A percentile compares a stretch with the other conserved stretches of the same genome.
Conservation (phyloP, 768 basidiomycete genomes). For the Boletus sp. region DNA sequence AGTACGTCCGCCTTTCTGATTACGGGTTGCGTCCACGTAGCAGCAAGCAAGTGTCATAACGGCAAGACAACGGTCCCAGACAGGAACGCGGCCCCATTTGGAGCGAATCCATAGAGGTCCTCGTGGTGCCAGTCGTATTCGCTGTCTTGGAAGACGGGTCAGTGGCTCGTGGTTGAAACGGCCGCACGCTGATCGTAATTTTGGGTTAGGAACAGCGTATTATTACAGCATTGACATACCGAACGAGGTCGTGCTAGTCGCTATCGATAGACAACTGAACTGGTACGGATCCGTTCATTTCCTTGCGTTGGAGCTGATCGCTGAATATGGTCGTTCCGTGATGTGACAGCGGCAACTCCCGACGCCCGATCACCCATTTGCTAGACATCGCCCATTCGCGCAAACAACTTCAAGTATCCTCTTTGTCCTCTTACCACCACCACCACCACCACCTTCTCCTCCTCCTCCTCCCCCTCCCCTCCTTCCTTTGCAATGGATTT, state of each 20-base stretch:
- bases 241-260: background rate
- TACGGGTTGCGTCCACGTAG: slow-evolving; percentile 9
- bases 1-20: background rate
- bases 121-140: slow-evolving; percentile 2
- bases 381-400: slow-evolving; percentile 38
- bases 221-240: slow-evolving; percentile 9
- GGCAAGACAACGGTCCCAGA: slow-evolving; percentile 4
- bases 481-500: slow-evolving; percentile 55
- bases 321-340: slow-evolving; percentile 39
- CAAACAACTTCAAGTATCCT: slow-evolving; percentile 32
- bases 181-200: slow-evolving; percentile 17
- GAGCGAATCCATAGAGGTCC: background rate
- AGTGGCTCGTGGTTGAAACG: slow-evolving; percentile 16
- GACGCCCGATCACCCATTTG: slow-evolving; percentile 54
- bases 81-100: background rate
- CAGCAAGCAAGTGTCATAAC: slow-evolving; percentile 12
- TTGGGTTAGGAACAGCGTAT: background rate
- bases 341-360: slow-evolving; percentile 48
- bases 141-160: slow-evolving; percentile 15
- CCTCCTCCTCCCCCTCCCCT: slow-evolving; percentile 34
- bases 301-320: slow-evolving; percentile 30
- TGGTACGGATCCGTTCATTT: slow-evolving; percentile 31
- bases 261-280: slow-evolving; percentile 13
- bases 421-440: slow-evolving; percentile 36
- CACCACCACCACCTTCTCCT: slow-evolving; percentile 27